A percentile compares a stretch with the other conserved stretches of the same genome.
phyloP scores from a whole-genome alignment of 768 basidiomycete genomes.

The Dioszegia hungarica region DNA sequence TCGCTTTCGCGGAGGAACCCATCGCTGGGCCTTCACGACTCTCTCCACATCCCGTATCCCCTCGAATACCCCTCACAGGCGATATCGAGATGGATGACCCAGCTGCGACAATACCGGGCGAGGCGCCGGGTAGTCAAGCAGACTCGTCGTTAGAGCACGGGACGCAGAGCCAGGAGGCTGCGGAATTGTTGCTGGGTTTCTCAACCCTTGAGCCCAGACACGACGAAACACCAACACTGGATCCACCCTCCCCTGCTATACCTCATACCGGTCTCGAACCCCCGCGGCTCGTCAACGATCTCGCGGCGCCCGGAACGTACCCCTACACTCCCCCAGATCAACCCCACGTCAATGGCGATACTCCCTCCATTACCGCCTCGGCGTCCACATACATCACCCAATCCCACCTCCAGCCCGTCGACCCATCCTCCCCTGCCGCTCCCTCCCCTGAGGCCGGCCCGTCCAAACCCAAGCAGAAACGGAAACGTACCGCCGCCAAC shows the following conservation, averaged over 20 bases:
- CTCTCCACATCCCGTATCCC: not conserved
- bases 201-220: conserved; percentile 4
- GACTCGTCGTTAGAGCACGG: too few species aligned
- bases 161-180: conserved; percentile 25
- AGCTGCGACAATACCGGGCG: too few species aligned
- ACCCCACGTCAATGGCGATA: not conserved
- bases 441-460: conserved; percentile 1
- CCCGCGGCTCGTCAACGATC: not conserved
- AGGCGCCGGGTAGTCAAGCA: too few species aligned
- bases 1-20: too few species aligned
- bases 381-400: not conserved
- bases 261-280: conserved; percentile 1
- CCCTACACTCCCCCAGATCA: conserved; percentile 32
- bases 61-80: not conserved
- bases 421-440: not conserved
- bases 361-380: not conserved
- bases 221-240: not conserved
- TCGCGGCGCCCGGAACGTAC: not conserved
- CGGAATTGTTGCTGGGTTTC: conserved; percentile 25
- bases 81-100: conserved; percentile 24
- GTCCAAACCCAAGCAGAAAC: conserved; percentile 22
- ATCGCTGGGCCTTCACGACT: not conserved
- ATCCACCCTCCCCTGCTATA: not conserved
- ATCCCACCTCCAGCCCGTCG: not conserved
- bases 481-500: conserved; percentile 12